Evolutionary conservation across 129 eudicot species (phyloP).

Genomic region (Helichrysum umbraculigerum): DNA sequence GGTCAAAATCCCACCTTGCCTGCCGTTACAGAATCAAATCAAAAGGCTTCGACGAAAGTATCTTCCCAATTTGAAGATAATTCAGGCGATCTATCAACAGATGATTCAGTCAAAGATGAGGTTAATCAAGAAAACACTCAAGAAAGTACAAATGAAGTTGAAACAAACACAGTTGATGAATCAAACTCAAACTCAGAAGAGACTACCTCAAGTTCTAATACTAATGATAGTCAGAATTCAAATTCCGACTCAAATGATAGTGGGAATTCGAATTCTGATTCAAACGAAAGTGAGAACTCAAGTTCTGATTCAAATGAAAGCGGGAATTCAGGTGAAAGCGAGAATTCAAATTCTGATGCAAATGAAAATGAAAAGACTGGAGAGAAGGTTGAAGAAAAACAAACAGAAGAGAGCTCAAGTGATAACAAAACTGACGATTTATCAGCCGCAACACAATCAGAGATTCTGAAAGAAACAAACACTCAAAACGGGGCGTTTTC

Average conservation of each 20-base stretch:
- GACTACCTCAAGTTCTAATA: conserved; percentile 24
- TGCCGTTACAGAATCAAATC: conserved; percentile 29
- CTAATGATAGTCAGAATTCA: conserved; percentile 17
- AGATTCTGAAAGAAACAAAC: conserved; percentile 57
- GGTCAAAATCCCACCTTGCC: conserved; percentile 38
- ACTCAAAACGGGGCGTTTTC: conserved; percentile 53
- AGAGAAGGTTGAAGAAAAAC: conserved; percentile 34
- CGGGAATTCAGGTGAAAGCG: conserved; percentile 24
- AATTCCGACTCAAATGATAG: conserved; percentile 25
- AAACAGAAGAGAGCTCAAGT: conserved; percentile 32
- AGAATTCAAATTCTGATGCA: conserved; percentile 26
- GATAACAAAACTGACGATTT: conserved; percentile 36
- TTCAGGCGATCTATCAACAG: conserved; percentile 51
- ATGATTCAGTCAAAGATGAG: conserved; percentile 42
- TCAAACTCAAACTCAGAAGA: conserved; percentile 33
- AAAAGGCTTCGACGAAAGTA: conserved; percentile 32
- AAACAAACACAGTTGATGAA: conserved; percentile 36
- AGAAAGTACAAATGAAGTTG: conserved; percentile 31
- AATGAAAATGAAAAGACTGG: conserved; percentile 28
- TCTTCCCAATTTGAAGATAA: conserved; percentile 52
- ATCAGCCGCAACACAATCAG: conserved; percentile 52
- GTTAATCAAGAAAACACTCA: conserved; percentile 23
- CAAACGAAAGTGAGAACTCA: conserved; percentile 18
- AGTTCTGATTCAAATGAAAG: conserved; percentile 23
- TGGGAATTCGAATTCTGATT: conserved; percentile 23